A percentile compares a stretch with the other conserved stretches of the same genome.
phyloP scores from a whole-genome alignment of 306 rosid genomes.

The Prunus mongolica region DNA sequence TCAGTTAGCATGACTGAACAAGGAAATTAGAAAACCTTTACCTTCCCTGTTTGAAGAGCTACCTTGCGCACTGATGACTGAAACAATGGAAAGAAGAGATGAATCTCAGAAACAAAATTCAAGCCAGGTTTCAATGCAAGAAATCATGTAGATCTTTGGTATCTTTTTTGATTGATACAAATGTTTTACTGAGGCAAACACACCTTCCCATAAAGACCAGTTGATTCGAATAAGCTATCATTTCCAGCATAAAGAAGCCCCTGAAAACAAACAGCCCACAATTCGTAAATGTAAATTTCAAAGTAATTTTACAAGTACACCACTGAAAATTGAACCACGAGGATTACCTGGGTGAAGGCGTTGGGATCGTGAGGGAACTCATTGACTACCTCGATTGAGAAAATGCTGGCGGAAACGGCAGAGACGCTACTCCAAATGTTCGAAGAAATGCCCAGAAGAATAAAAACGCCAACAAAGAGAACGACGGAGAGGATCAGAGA shows the following conservation, averaged over 20 bases:
- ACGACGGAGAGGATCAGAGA: slow-evolving; percentile 28
- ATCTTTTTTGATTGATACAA: too few species aligned
- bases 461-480: slow-evolving; percentile 29
- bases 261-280: slow-evolving; percentile 38
- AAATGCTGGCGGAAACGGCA: slow-evolving; percentile 9
- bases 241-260: slow-evolving; percentile 81
- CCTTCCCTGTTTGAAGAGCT: slow-evolving; percentile 82
- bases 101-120: neutral
- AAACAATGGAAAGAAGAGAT: slow-evolving; percentile 16
- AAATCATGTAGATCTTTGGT: too few species aligned
- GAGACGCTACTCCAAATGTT: slow-evolving; percentile 22
- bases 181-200: neutral
- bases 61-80: slow-evolving; percentile 95
- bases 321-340: neutral
- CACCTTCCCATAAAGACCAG: slow-evolving; percentile 74
- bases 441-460: slow-evolving; percentile 44
- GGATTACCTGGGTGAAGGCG: slow-evolving; percentile 83
- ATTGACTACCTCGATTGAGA: slow-evolving; percentile 62
- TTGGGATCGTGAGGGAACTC: slow-evolving; percentile 79
- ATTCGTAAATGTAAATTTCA: too few species aligned
- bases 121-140: neutral
- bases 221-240: slow-evolving; percentile 76
- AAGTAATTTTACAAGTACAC: too few species aligned
- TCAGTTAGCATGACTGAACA: neutral
- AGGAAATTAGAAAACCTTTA: slow-evolving; percentile 8